Conservation (phyloP, 768 basidiomycete genomes). For the Lenzites betulinus region DNA sequence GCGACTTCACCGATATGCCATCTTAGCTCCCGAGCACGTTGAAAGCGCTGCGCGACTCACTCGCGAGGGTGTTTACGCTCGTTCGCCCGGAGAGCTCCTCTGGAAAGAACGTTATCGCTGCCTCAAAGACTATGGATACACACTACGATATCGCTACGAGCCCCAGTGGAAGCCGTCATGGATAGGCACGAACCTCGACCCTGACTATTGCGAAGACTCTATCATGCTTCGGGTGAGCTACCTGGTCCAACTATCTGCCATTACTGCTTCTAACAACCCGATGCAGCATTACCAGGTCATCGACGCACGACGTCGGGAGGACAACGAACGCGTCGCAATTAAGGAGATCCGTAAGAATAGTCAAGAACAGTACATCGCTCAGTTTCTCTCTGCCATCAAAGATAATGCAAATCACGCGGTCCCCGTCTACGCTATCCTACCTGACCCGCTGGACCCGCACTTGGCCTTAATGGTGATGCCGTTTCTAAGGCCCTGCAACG, state of each 20-base stretch:
- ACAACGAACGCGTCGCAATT: not conserved
- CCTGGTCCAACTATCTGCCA: not conserved
- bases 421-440: constrained; percentile 23
- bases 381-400: constrained; percentile 14
- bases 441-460: constrained; percentile 16
- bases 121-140: constrained; percentile 20
- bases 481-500: constrained; percentile 29
- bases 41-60: not conserved
- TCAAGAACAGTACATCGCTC: constrained; percentile 8
- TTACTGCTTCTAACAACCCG: not conserved
- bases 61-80: constrained; percentile 9
- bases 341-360: not conserved
- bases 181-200: not conserved
- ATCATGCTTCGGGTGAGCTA: not conserved
- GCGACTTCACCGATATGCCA: constrained; percentile 14
- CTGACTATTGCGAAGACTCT: not conserved
- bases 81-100: not conserved
- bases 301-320: not conserved
- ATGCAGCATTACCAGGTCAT: not conserved
- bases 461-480: constrained; percentile 28
- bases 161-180: constrained; percentile 21
- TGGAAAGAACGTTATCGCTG: constrained; percentile 21
- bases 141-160: constrained; percentile 23
- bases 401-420: constrained; percentile 29
- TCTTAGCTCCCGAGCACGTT: not conserved